Base-by-base conservation (phyloP, 2,329 filamentous ascomycete species). In the Diaporthe sp. region DNA sequence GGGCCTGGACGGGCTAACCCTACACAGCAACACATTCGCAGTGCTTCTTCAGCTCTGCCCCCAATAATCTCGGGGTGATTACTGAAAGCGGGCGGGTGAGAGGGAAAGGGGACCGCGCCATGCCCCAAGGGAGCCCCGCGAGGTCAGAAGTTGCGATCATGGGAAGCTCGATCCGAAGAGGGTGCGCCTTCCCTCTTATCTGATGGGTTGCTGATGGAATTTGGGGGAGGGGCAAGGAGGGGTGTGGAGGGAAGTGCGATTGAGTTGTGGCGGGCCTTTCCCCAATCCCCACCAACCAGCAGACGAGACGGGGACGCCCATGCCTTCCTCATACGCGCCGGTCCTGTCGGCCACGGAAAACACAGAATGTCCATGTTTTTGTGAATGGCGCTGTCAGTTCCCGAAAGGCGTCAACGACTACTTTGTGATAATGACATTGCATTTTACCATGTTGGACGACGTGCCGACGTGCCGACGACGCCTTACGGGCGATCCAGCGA, bases 71-170 rank as follows among this genome's bases (percentile, higher is more conserved):
- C 57, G 71, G 44, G n/a, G 1, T 53, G 37, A 63, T 51, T 53
- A 53, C 71, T 72, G 44, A n/a, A 68, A 68, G 8, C 31, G 57
- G 31, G 13, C 34, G 42, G 8, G 12, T 31, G 57, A 37, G 31
- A 34, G 22, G 31, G 34, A 22, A 6, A 22, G 5, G 10, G 53
- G 37, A n/a, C 25, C 8, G 13, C 22, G 57, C 58, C 44, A 67
- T 51, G 31, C 63, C 61, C 28, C 44, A 67, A 67, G 28, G 44
- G 22, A 34, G 34, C 58, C 63, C 63, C 22, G n/a, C 44, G n/a
- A 31, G 72, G 75, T 76, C 72, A 76, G 71, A 70, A 57, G 75
- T 65, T 63, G 55, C 75, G 51, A 75, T 76, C 75, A 72, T 71
- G 67, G 71, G 75, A 61, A 68, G 58, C 53, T 72, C 31, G 58